Percentiles rank a stretch among this genome's conserved stretches.
These are phyloP conservation scores for Solanum chaucha DNA, from an alignment of 257 asterid species.

Conservation along the genomic window DNA sequence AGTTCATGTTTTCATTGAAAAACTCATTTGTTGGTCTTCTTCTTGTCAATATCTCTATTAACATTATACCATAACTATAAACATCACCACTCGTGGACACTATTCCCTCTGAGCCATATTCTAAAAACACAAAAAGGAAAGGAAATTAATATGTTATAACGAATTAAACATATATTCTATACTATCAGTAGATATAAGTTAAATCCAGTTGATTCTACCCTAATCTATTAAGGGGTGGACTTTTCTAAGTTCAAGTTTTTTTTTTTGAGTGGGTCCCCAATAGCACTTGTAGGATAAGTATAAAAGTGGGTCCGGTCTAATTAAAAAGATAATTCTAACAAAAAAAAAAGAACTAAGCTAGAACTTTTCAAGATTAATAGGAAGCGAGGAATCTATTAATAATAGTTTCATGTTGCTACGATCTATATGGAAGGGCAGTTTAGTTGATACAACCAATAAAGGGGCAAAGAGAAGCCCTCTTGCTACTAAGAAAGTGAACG, in stretches of 20 bases:
- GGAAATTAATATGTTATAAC: background rate
- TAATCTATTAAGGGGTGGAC: background rate
- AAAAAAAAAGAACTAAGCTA: background rate
- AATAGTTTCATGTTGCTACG: background rate
- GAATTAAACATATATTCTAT: background rate
- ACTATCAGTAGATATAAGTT: background rate
- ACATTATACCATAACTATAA: slow-evolving; percentile 23
- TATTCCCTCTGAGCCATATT: slow-evolving; percentile 25
- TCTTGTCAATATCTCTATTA: slow-evolving; percentile 20
- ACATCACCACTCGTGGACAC: slow-evolving; percentile 20
- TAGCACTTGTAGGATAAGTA: background rate
- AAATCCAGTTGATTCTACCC: background rate
- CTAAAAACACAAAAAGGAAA: background rate
- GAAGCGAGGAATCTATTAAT: too few relatives aligned
- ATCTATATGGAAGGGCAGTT: background rate
- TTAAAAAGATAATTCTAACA: background rate
- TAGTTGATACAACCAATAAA: background rate
- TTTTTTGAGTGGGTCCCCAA: background rate
- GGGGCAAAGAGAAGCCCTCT: background rate
- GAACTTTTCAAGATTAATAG: background rate
- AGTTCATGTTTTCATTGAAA: slow-evolving; percentile 13
- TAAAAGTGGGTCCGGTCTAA: background rate
- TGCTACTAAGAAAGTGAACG: background rate
- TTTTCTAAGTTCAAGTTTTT: background rate
- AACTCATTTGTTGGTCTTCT: slow-evolving; percentile 19